Conservation (phyloP, 2,329 filamentous ascomycete genomes). For the Fusarium annulatum region DNA sequence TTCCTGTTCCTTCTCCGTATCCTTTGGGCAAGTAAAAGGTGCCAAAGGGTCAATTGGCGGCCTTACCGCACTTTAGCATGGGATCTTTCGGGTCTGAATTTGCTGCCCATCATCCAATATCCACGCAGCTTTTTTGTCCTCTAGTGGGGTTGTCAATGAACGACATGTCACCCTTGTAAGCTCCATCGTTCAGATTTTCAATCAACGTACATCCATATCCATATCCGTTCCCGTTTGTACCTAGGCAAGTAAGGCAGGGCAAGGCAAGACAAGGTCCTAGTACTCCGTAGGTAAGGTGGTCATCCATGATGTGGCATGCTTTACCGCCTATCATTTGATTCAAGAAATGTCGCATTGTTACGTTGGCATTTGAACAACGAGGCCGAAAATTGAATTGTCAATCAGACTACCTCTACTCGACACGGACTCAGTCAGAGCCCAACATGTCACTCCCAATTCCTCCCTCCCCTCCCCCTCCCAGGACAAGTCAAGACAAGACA, state of each 20-base stretch:
- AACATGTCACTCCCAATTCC: constrained; percentile 14
- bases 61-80: constrained; percentile 36
- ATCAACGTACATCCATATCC: neutral
- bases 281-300: neutral
- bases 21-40: constrained; percentile 16
- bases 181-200: neutral
- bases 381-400: neutral
- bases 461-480: neutral
- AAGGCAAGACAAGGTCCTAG: neutral
- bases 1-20: neutral
- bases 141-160: constrained; percentile 28
- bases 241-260: neutral
- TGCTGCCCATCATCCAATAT: constrained; percentile 31
- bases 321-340: constrained; percentile 31
- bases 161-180: constrained; percentile 34
- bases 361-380: constrained; percentile 4
- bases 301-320: constrained; percentile 32
- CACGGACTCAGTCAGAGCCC: constrained; percentile 15
- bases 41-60: constrained; percentile 35
- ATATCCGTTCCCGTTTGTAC: neutral
- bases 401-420: neutral
- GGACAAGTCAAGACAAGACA: neutral
- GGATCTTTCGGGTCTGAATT: constrained; percentile 34
- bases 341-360: constrained; percentile 29
- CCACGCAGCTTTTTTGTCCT: constrained; percentile 22